phyloP scores from a whole-genome alignment of 2,329 filamentous ascomycete genomes.

The Aspergillus tamarii region DNA sequence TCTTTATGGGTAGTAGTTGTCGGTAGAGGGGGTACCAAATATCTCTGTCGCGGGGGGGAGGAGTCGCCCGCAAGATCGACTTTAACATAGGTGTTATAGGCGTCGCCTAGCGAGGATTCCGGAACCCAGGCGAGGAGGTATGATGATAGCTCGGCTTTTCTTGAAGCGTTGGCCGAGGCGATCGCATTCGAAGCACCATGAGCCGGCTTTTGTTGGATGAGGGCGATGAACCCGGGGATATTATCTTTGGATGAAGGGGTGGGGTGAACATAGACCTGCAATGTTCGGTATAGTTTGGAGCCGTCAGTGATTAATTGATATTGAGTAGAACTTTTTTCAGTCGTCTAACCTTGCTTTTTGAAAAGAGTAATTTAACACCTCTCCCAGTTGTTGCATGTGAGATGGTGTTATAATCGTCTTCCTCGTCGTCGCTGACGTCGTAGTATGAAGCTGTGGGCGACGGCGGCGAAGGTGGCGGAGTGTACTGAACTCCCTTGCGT shows the following conservation, averaged over 20 bases:
- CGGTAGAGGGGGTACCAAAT: slow-evolving; percentile 88
- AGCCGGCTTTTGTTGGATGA: slow-evolving; percentile 80
- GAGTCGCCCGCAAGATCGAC: slow-evolving; percentile 85
- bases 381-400: slow-evolving; percentile 74
- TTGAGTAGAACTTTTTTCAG: not conserved
- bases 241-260: slow-evolving; percentile 94
- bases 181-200: slow-evolving; percentile 32
- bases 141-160: slow-evolving; percentile 62
- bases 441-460: slow-evolving; percentile 90
- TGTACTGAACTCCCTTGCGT: slow-evolving; percentile 35
- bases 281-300: slow-evolving; percentile 9
- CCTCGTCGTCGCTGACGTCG: slow-evolving; percentile 94
- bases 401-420: slow-evolving; percentile 93
- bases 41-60: slow-evolving; percentile 80
- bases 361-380: slow-evolving; percentile 91
- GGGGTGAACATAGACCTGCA: slow-evolving; percentile 90
- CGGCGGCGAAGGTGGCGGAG: slow-evolving; percentile 49
- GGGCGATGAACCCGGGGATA: slow-evolving; percentile 87
- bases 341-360: slow-evolving; percentile 83
- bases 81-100: slow-evolving; percentile 88
- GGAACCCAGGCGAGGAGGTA: slow-evolving; percentile 92
- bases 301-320: slow-evolving; percentile 6
- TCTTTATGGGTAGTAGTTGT: slow-evolving; percentile 76
- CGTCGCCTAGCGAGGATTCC: slow-evolving; percentile 83
- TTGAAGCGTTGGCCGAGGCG: slow-evolving; percentile 49